Conservation (phyloP, 148 eudicot genomes). For the Oxyria digyna region DNA sequence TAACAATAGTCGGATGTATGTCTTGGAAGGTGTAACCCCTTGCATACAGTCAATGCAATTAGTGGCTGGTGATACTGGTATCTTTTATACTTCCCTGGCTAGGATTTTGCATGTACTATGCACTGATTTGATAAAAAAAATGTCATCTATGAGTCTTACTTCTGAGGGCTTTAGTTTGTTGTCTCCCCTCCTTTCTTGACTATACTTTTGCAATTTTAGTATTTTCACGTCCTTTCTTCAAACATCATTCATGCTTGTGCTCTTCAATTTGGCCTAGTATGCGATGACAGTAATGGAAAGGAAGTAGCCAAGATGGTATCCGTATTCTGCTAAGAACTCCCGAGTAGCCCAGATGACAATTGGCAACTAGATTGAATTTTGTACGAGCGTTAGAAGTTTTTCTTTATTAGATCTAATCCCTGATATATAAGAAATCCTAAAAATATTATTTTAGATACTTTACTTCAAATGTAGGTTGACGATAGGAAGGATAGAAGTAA, state of each 20-base stretch:
- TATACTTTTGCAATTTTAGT: not conserved
- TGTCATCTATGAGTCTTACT: not conserved
- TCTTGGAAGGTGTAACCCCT: constrained; percentile 95
- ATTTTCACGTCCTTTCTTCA: not conserved
- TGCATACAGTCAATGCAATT: constrained; percentile 94
- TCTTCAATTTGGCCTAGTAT: not conserved
- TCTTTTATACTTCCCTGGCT: not conserved
- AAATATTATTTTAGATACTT: not conserved
- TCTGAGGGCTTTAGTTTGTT: not conserved
- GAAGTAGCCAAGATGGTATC: not conserved
- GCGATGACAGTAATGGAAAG: not conserved
- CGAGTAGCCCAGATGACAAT: not conserved
- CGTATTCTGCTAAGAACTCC: not conserved
- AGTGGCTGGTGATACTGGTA: constrained; percentile 99
- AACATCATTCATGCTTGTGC: not conserved
- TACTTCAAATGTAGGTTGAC: not conserved
- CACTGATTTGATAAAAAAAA: not conserved
- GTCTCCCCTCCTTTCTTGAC: not conserved
- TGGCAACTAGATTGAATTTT: not conserved
- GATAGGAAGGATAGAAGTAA: not conserved
- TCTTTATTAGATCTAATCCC: not conserved
- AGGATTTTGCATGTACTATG: not conserved
- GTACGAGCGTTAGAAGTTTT: not conserved
- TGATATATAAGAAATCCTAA: not conserved
- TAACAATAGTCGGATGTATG: constrained; percentile 97